Conservation (phyloP, 169 alveolate species). For the Neospora caninum region DNA sequence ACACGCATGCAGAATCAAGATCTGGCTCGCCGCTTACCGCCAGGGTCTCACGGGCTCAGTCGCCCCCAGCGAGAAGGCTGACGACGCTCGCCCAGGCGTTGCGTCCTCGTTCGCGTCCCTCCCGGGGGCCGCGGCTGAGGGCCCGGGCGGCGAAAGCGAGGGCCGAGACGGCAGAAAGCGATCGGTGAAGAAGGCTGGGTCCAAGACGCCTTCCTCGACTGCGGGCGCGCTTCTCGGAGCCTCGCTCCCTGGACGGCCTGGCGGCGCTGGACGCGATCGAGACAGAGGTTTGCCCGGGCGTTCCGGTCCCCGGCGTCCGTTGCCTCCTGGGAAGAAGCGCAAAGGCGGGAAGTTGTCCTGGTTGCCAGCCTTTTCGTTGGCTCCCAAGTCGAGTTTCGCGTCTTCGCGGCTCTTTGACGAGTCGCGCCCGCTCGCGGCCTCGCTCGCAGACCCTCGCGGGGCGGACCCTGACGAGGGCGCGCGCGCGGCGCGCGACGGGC, state of each 20-base stretch:
- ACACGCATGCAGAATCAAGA: constrained; percentile 73
- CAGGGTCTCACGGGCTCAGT: constrained; percentile 55
- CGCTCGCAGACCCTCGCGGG: neutral
- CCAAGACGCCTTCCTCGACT: neutral
- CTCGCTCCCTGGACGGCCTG: neutral
- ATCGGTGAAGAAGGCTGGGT: neutral
- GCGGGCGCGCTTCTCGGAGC: no score
- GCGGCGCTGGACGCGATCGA: neutral
- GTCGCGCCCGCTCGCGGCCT: neutral
- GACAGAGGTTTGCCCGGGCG: neutral
- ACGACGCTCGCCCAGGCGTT: neutral
- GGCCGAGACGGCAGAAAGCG: neutral
- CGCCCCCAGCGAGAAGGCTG: constrained; percentile 1
- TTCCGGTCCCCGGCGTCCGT: neutral
- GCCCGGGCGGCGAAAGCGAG: constrained; percentile 32
- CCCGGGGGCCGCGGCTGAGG: neutral
- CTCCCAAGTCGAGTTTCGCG: neutral
- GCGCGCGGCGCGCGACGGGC: neutral
- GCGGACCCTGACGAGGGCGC: neutral
- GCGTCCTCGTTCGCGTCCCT: no score
- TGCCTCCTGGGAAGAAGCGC: neutral
- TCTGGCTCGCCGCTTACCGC: constrained; percentile 70
- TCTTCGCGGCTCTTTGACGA: neutral
- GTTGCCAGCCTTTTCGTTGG: no score
- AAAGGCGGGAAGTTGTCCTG: neutral